Conservation (phyloP, 2,329 filamentous ascomycete species). For the Pseudodiploospora longispora region DNA sequence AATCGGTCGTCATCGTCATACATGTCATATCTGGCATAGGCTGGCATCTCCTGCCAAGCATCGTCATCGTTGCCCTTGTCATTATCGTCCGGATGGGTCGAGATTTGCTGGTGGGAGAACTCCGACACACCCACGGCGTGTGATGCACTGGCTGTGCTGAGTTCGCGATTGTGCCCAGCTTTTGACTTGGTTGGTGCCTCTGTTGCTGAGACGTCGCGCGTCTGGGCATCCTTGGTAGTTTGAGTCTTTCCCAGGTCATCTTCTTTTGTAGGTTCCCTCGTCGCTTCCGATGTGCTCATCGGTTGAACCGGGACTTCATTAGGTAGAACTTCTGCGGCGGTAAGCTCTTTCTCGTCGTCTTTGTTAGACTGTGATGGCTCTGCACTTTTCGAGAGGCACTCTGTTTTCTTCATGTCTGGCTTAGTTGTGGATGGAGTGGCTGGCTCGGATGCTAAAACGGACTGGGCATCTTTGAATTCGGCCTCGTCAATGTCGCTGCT, state of each 20-base stretch:
- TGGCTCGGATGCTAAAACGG: constrained; percentile 11
- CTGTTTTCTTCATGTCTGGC: constrained; percentile 2
- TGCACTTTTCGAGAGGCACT: too few relatives aligned
- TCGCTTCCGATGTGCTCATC: too few relatives aligned
- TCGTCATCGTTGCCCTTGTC: constrained; percentile 51
- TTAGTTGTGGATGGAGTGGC: neutral
- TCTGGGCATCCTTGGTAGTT: too few relatives aligned
- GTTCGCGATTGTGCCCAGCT: constrained; percentile 26
- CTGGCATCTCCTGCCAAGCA: constrained; percentile 89
- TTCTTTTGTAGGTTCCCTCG: too few relatives aligned
- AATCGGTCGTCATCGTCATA: constrained; percentile 91
- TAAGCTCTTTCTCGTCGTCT: too few relatives aligned
- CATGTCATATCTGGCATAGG: constrained; percentile 85
- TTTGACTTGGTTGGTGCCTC: neutral
- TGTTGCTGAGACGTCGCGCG: too few relatives aligned
- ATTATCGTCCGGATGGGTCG: constrained; percentile 46
- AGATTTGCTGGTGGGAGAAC: constrained; percentile 82
- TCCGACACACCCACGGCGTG: constrained; percentile 51
- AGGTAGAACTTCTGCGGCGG: too few relatives aligned
- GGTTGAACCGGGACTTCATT: too few relatives aligned
- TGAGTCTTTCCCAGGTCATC: too few relatives aligned
- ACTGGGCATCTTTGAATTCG: constrained; percentile 27
- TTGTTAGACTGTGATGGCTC: too few relatives aligned
- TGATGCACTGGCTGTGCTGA: constrained; percentile 28
- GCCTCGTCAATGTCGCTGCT: constrained; percentile 30